A percentile compares a stretch with the other conserved stretches of the same genome.
phyloP scores from a whole-genome alignment of 495 filamentous ascomycete species.

The Hypoxylon lienhwacheense region DNA sequence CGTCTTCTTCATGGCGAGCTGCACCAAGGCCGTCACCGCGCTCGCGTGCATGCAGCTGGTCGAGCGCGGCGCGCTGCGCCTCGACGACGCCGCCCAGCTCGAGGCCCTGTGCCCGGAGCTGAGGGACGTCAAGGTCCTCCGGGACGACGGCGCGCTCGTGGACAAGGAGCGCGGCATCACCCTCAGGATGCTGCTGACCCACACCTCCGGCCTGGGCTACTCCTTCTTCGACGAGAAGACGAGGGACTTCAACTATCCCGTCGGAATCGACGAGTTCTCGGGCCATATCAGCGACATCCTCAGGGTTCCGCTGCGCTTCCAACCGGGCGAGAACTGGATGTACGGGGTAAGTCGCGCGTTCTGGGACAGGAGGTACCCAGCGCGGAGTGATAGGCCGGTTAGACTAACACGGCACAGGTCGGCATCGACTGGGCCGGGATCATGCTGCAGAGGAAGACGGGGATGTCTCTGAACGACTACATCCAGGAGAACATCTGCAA shows the following conservation, averaged over 20 bases:
- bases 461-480: constrained; percentile 57
- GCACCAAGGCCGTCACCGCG: constrained; percentile 58
- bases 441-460: constrained; percentile 52
- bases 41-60: constrained; percentile 66
- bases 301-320: constrained; percentile 53
- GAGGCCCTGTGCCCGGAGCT: constrained; percentile 56
- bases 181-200: constrained; percentile 62
- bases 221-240: constrained; percentile 58
- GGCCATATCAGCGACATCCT: constrained; percentile 47
- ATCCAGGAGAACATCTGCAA: constrained; percentile 58
- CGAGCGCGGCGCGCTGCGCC: constrained; percentile 54
- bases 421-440: constrained; percentile 65
- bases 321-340: constrained; percentile 60
- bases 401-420: constrained; percentile 37
- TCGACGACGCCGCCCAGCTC: constrained; percentile 55
- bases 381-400: neutral
- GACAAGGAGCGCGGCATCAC: constrained; percentile 60
- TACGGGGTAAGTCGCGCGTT: constrained; percentile 54
- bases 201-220: constrained; percentile 59
- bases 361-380: neutral
- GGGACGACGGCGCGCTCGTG: constrained; percentile 49
- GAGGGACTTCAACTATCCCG: constrained; percentile 47
- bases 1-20: constrained; percentile 63
- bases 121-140: constrained; percentile 51
- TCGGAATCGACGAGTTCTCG: constrained; percentile 59